Evolutionary conservation across 352 stramenopile species (phyloP), one percentile per base, ranked within the genome.

Genomic region (Phytophthora nicotianae): DNA sequence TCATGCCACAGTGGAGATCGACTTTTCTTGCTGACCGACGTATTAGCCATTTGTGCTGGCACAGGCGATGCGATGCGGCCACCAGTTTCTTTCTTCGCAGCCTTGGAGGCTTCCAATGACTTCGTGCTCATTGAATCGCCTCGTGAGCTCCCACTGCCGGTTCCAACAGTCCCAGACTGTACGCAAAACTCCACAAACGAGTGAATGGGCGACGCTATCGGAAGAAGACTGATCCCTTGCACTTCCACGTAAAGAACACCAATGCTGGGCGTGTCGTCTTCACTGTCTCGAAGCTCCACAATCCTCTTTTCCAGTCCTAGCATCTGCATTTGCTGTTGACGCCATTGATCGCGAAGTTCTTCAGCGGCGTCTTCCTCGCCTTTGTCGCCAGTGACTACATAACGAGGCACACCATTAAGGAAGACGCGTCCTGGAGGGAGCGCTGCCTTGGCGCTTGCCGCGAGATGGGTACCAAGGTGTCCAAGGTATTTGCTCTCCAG

Each of bases 351-450:
- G 11, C 79, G 65, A n/a, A 93, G 50, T 19, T 93, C 85, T 47
- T 91, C 83, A 6, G 79, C 83, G 11, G 74, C 77, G 50, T 91
- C 85, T 59, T 91, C 72, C 37, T 91, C 85, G 13, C 51, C 56
- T 32, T 86, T 83, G 68, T 91, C 75, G 20, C 85, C 85, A 16
- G 79, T 92, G 26, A 91, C 70, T 16, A 92, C 58, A 49, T 89
- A 92, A 37, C 68, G 57, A 10, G 82, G 79, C 0, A 93, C 74
- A 26, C 85, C 85, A 37, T 91, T 91, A 59, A 91, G 78, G 50
- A 90, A 92, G 1, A 91, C 75, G 24, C 70, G 80, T 2, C 85
- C 85, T 0, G 46, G 20, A 19, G 79, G 66, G 5, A 89, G 60
- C 2, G 53, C 41, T 3, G 74, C 64, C 27, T 67, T 72, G 13